phyloP scores from a whole-genome alignment of 2,329 filamentous ascomycete species.

The Mycosphaerella arachidis region DNA sequence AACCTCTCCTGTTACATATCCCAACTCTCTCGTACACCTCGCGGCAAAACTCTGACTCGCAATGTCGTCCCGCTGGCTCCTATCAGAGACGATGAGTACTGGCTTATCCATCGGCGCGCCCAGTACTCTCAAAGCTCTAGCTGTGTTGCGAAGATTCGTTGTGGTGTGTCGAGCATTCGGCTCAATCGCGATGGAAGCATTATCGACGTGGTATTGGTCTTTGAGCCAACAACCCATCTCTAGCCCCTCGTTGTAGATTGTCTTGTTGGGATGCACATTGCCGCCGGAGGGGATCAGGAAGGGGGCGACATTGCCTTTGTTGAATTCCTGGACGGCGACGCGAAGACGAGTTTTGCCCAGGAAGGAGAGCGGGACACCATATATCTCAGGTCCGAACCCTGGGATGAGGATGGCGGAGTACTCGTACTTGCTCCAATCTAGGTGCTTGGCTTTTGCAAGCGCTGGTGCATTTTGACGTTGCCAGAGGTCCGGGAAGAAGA shows the following conservation, averaged over 20 bases:
- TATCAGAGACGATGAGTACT: background rate
- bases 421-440: background rate
- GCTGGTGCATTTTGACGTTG: background rate
- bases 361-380: background rate
- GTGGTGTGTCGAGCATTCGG: conserved; percentile 1
- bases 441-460: background rate
- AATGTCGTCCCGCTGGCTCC: background rate
- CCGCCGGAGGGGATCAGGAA: background rate
- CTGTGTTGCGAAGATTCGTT: background rate
- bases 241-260: background rate
- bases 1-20: background rate
- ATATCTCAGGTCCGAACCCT: background rate
- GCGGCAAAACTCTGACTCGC: background rate
- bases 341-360: background rate
- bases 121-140: background rate
- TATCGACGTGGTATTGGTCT: background rate
- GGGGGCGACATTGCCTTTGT: background rate
- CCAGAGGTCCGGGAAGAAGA: background rate
- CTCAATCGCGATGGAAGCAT: background rate
- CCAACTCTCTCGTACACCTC: background rate
- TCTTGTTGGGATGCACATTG: background rate
- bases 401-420: conserved; percentile 1
- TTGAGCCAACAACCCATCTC: background rate
- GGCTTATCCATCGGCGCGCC: background rate
- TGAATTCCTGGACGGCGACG: background rate